Conservation (phyloP, 768 basidiomycete genomes). For the Hortiboletus flavorubellus region DNA sequence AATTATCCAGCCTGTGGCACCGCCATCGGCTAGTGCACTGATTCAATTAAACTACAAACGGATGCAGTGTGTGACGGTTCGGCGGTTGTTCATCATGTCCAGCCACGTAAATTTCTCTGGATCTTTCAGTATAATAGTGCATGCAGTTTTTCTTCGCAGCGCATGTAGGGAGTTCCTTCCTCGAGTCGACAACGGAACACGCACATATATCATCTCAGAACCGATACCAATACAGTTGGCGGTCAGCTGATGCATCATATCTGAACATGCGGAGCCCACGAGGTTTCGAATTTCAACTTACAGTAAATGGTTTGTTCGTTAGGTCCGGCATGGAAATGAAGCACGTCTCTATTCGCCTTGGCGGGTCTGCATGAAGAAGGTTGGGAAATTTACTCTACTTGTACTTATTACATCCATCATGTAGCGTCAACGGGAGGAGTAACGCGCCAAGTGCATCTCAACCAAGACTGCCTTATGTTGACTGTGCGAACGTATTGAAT, state of each 20-base stretch:
- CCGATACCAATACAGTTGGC: conserved; percentile 1
- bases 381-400: neutral
- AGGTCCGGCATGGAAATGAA: neutral
- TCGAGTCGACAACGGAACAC: neutral
- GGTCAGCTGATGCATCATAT: conserved; percentile 22
- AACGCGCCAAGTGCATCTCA: neutral
- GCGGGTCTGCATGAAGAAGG: neutral
- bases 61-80: neutral
- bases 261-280: conserved; percentile 25
- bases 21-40: conserved; percentile 14
- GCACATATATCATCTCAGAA: conserved; percentile 1
- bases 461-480: neutral
- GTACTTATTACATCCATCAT: neutral
- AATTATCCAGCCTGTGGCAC: conserved; percentile 2
- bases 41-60: conserved; percentile 4
- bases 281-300: conserved; percentile 17
- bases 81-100: neutral
- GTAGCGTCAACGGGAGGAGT: no score
- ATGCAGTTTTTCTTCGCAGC: neutral
- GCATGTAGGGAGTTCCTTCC: conserved; percentile 5
- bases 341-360: neutral
- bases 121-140: neutral
- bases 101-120: neutral
- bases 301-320: neutral
- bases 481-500: conserved; percentile 9